Conservation (phyloP, 2,329 filamentous ascomycete genomes). For the Chaetomium olivaceum region DNA sequence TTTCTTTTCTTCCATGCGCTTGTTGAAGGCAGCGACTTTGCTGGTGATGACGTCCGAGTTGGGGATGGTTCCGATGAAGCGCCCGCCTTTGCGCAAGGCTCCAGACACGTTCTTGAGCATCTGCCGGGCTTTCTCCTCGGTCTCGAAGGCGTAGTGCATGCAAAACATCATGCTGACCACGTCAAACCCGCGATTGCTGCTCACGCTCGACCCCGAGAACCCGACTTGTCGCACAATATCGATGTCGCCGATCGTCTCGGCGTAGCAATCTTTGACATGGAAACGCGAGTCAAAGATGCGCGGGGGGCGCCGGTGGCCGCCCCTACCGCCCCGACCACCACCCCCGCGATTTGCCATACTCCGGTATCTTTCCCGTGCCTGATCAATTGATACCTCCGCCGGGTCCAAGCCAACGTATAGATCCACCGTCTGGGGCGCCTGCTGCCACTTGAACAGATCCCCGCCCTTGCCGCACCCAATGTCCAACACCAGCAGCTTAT, state of each 20-base stretch:
- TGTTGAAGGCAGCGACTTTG: conserved; percentile 74
- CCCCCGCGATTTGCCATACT: conserved; percentile 64
- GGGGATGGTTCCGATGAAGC: conserved; percentile 94
- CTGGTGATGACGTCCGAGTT: conserved; percentile 88
- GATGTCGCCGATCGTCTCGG: conserved; percentile 77
- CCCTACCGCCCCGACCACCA: conserved; percentile 55
- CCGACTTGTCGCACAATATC: conserved; percentile 83
- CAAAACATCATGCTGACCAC: conserved; percentile 99
- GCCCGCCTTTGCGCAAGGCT: conserved; percentile 86
- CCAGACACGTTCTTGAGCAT: conserved; percentile 95
- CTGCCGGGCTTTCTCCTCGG: conserved; percentile 79
- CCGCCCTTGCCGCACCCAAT: conserved; percentile 97
- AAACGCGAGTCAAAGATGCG: conserved; percentile 83
- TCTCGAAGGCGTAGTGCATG: conserved; percentile 98
- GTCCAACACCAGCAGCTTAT: conserved; percentile 78
- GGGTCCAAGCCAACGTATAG: conserved; percentile 94
- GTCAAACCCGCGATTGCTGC: conserved; percentile 81
- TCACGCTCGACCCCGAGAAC: conserved; percentile 67
- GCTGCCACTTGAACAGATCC: conserved; percentile 93
- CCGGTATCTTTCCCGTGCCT: conserved; percentile 81
- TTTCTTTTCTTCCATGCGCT: conserved; percentile 44
- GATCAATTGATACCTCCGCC: conserved; percentile 86
- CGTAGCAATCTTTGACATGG: conserved; percentile 88
- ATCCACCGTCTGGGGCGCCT: conserved; percentile 85
- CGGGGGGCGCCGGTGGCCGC: conserved; percentile 50